Conservation (phyloP, 2,329 filamentous ascomycete genomes). For the Aspergillus spinulosporus region DNA sequence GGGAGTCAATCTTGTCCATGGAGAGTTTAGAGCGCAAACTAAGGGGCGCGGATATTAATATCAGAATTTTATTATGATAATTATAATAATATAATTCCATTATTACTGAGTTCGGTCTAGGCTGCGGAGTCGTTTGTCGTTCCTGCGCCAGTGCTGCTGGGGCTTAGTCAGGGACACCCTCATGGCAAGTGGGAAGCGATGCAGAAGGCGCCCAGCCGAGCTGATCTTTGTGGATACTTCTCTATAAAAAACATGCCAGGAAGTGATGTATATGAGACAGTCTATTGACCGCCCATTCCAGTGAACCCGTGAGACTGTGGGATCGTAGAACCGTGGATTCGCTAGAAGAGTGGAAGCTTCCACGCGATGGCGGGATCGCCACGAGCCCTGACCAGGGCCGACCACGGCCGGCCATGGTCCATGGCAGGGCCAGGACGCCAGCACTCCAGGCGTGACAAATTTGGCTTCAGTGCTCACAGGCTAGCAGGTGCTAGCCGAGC, state of each 20-base stretch:
- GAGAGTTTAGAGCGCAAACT: constrained; percentile 15
- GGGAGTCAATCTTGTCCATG: constrained; percentile 25
- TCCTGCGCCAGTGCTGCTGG: constrained; percentile 17
- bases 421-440: not conserved
- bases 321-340: not conserved
- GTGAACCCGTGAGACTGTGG: not conserved
- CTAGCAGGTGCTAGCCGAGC: not conserved
- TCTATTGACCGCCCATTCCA: no score
- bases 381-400: not conserved
- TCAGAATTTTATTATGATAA: constrained; percentile 4
- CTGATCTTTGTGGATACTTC: no score
- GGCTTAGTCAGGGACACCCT: constrained; percentile 5
- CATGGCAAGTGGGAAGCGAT: no score
- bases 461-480: not conserved
- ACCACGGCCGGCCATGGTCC: not conserved
- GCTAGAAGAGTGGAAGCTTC: not conserved
- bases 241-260: no score
- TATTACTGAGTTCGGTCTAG: constrained; percentile 11
- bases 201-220: no score
- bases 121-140: constrained; percentile 22
- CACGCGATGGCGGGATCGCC: not conserved
- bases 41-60: constrained; percentile 21
- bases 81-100: not conserved
- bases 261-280: no score
- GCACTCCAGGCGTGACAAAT: not conserved